Evolutionary conservation across 2,329 filamentous ascomycete species (phyloP), one percentile per base, ranked within the genome.

Genomic region (Myriangium duriaei): DNA sequence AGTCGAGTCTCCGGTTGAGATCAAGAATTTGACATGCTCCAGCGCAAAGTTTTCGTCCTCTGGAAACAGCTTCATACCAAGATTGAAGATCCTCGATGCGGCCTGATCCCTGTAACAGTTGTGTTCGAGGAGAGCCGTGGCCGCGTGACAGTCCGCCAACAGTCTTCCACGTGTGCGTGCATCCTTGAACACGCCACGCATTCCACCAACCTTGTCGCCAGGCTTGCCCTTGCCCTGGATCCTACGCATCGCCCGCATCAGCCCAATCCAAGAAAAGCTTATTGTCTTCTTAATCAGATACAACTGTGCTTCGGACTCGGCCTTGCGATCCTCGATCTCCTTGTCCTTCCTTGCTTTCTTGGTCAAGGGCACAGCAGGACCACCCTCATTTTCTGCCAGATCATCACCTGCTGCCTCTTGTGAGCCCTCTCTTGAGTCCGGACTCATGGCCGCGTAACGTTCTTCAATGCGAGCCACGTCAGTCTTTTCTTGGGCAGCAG

Each of bases 91-190:
- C 62, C 91, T 95, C 30, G 81, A 83, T 1, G 87, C 88, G 1
- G 91, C 84, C 1, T 79, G 74, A 51, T 96, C 91, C 53, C 93
- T 91, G 60, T 98, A 98, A 48, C 92, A 92, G 49, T 93, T 79
- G 55, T 91, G 88, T 58, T 98, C 91, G 53, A 98, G 82, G 42
- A 93, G 69, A 11, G 92, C 91, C 48, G 85, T 85, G 1, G 86
- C 86, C 38, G 95, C 82, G 54, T 98, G 98, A 4, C 95, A 84
- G 55, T 96, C 91, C 50, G 85, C 93, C 5, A 85, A 91, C 32
- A 98, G 72, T 37, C 86, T 81, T 12, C 91, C 92, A 46, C 79
- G 78, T 51, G 82, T 81, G 21, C 91, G 76, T 33, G 91, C 87
- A 57, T 96, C 86, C 2, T 76, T 79, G 53, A 98, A 96, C 10